These are phyloP conservation scores for Penicillium corylophilum DNA, from an alignment of 2,329 filamentous ascomycete genomes.

Conservation along the genomic window DNA sequence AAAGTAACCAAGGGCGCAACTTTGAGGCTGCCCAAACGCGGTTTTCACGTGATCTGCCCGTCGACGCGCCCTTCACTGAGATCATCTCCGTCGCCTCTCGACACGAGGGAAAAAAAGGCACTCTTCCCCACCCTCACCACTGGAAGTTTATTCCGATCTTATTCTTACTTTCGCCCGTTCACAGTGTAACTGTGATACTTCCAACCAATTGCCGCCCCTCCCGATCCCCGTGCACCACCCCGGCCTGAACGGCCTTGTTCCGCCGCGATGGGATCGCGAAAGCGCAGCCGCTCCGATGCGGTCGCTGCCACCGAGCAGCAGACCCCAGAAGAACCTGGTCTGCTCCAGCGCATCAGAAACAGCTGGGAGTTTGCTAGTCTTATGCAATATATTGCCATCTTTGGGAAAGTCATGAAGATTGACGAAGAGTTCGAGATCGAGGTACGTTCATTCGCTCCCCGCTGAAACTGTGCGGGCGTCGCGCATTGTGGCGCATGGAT, in stretches of 20 bases:
- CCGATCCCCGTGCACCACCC: conserved; percentile 15
- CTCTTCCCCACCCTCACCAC: neutral
- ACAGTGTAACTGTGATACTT: conserved; percentile 2
- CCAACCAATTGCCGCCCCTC: neutral
- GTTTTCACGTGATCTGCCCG: conserved; percentile 30
- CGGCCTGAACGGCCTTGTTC: conserved; percentile 32
- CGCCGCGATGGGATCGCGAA: conserved; percentile 54
- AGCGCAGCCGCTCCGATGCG: conserved; percentile 56
- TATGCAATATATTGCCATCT: conserved; percentile 89
- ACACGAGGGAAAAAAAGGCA: conserved; percentile 24
- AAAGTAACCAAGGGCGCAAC: neutral
- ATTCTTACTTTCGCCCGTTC: neutral
- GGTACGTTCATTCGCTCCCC: conserved; percentile 52
- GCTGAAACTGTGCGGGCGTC: conserved; percentile 1
- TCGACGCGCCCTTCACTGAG: conserved; percentile 35
- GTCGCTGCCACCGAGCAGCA: conserved; percentile 50
- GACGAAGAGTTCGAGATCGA: conserved; percentile 87
- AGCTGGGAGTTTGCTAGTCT: conserved; percentile 96
- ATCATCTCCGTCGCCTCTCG: conserved; percentile 29
- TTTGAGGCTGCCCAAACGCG: conserved; percentile 13
- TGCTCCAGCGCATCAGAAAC: conserved; percentile 71
- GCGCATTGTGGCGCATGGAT: conserved; percentile 15
- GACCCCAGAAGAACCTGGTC: conserved; percentile 35
- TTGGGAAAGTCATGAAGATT: conserved; percentile 86
- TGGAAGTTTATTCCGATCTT: neutral